phyloP scores from a whole-genome alignment of 176 grass and related monocot species.

The Elymus sibiricus region DNA sequence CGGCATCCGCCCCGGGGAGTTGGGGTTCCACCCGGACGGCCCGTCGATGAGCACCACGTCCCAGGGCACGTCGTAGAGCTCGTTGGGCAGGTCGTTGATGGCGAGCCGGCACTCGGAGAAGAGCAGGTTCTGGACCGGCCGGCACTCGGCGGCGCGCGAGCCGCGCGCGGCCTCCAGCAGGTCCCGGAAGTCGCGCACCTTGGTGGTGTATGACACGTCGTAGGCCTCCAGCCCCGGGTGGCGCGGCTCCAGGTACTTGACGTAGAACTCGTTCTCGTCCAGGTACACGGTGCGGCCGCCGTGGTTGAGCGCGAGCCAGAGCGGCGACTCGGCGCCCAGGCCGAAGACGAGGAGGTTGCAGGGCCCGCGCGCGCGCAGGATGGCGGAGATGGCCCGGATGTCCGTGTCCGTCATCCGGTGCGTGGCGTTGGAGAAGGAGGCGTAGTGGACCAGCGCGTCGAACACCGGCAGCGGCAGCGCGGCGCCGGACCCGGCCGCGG shows the following conservation, averaged over 20 bases:
- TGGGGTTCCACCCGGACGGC: slow-evolving; percentile 54
- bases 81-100: slow-evolving; percentile 95
- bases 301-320: slow-evolving; percentile 86
- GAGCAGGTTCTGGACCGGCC: slow-evolving; percentile 84
- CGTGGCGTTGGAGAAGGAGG: slow-evolving; percentile 51
- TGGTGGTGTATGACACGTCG: slow-evolving; percentile 83
- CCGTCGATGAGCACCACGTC: slow-evolving; percentile 77
- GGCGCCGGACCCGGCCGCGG: neutral
- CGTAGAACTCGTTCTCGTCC: slow-evolving; percentile 98
- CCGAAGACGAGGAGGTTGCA: slow-evolving; percentile 81
- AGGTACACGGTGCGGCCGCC: slow-evolving; percentile 94
- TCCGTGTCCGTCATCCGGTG: slow-evolving; percentile 60
- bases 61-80: slow-evolving; percentile 88
- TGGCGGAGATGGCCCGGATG: slow-evolving; percentile 48
- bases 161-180: slow-evolving; percentile 43
- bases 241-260: slow-evolving; percentile 72
- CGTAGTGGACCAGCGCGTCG: slow-evolving; percentile 72
- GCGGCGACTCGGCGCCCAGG: slow-evolving; percentile 46
- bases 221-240: slow-evolving; percentile 88
- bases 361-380: slow-evolving; percentile 44
- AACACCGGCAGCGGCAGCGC: slow-evolving; percentile 48
- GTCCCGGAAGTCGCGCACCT: slow-evolving; percentile 45
- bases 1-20: slow-evolving; percentile 59
- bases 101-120: slow-evolving; percentile 93
- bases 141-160: slow-evolving; percentile 46